A percentile compares a stretch with the other conserved stretches of the same genome.
Conservation (phyloP, 768 basidiomycete genomes). For the Termitomyces sp. region DNA sequence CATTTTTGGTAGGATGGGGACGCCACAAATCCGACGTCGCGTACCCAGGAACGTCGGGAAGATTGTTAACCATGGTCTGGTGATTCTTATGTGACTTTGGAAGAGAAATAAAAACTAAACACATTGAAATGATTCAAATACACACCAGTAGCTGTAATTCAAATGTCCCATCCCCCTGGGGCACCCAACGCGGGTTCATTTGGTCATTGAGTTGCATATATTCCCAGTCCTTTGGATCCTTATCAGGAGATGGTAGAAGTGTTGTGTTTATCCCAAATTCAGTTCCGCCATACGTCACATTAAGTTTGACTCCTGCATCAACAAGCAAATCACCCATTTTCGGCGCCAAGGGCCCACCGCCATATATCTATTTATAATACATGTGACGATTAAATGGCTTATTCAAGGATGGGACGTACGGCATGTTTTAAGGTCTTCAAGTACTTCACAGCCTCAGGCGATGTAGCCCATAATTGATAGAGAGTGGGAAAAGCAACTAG, state of each 20-base stretch:
- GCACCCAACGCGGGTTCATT: conserved; percentile 21
- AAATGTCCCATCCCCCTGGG: conserved; percentile 25
- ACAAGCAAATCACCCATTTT: conserved; percentile 10
- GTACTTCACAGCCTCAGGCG: conserved; percentile 15
- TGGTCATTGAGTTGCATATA: conserved; percentile 10
- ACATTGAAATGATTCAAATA: not conserved
- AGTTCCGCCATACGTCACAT: conserved; percentile 11
- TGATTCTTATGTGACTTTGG: not conserved
- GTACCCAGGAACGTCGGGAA: conserved; percentile 32
- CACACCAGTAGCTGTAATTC: conserved; percentile 32
- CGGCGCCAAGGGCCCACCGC: conserved; percentile 9
- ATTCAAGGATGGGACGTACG: not conserved
- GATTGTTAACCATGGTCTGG: conserved; percentile 23
- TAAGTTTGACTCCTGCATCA: conserved; percentile 6
- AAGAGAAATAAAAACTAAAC: not conserved
- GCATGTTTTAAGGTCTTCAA: conserved; percentile 9
- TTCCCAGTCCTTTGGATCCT: conserved; percentile 15
- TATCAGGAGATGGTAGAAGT: conserved; percentile 9
- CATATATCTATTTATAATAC: conserved; percentile 1
- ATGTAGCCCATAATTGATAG: conserved; percentile 30
- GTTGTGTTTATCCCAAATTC: conserved; percentile 11
- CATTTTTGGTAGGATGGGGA: conserved; percentile 29
- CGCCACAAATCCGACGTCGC: conserved; percentile 39
- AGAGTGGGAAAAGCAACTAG: conserved; percentile 33
- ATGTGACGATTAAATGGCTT: not conserved